A percentile compares a stretch with the other conserved stretches of the same genome.
phyloP scores from a whole-genome alignment of 352 stramenopile species.

The Hyaloperonospora arabidopsidis region DNA sequence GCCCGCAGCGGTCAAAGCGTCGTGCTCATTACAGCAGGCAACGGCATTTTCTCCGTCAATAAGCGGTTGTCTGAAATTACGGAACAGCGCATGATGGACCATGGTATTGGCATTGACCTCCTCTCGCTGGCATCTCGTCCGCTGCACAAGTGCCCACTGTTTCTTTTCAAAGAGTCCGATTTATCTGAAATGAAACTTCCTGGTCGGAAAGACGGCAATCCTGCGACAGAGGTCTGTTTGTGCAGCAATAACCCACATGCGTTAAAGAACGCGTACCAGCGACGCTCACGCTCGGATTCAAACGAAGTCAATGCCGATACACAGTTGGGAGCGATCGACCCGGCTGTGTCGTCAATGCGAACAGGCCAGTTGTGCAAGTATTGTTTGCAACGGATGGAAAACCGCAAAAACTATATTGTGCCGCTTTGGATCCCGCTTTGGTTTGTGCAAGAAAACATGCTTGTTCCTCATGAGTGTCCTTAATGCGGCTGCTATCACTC shows the following conservation, averaged over 20 bases:
- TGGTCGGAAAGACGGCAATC: slow-evolving; percentile 33
- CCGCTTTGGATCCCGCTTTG: slow-evolving; percentile 78
- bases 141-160: slow-evolving; percentile 96
- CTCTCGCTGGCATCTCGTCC: slow-evolving; percentile 91
- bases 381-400: slow-evolving; percentile 48
- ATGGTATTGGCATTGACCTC: slow-evolving; percentile 98
- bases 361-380: slow-evolving; percentile 54
- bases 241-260: slow-evolving; percentile 32
- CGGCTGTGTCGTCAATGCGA: slow-evolving; percentile 30
- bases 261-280: slow-evolving; percentile 28
- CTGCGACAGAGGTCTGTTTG: slow-evolving; percentile 36
- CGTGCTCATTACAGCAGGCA: slow-evolving; percentile 91
- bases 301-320: slow-evolving; percentile 38
- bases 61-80: slow-evolving; percentile 93
- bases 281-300: slow-evolving; percentile 36
- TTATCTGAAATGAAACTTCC: slow-evolving; percentile 51
- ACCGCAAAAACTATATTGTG: slow-evolving; percentile 63
- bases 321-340: slow-evolving; percentile 30
- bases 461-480: slow-evolving; percentile 56
- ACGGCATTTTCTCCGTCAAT: slow-evolving; percentile 96
- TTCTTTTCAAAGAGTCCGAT: slow-evolving; percentile 90
- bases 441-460: slow-evolving; percentile 78
- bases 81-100: slow-evolving; percentile 99
- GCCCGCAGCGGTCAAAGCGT: slow-evolving; percentile 93
- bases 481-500: slow-evolving; percentile 61